A percentile compares a stretch with the other conserved stretches of the same genome.
These are phyloP conservation scores for Solanum bulbocastanum DNA, from an alignment of 257 asterid genomes.

Conservation along the genomic window DNA sequence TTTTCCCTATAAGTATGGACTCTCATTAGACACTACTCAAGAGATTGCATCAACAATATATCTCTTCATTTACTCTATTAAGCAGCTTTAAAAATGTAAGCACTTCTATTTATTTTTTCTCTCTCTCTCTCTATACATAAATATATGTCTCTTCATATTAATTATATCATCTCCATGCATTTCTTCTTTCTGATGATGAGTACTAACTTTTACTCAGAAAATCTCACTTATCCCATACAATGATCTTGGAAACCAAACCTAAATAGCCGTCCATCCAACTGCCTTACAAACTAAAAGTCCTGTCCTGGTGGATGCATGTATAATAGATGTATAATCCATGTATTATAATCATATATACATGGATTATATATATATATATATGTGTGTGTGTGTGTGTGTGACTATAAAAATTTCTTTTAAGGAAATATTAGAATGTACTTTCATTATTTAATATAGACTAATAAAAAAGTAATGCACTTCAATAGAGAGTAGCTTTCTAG, in stretches of 20 bases:
- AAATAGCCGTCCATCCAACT: not conserved
- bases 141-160: not conserved
- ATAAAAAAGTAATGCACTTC: not conserved
- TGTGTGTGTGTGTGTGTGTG: too few relatives aligned
- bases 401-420: too few relatives aligned
- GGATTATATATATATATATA: too few relatives aligned
- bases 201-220: not conserved
- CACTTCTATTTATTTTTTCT: fast-evolving
- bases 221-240: not conserved
- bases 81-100: not conserved
- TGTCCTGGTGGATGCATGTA: not conserved
- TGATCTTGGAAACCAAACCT: not conserved
- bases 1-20: not conserved
- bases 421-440: too few relatives aligned
- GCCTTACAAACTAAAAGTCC: not conserved
- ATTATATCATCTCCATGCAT: not conserved
- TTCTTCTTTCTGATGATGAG: not conserved
- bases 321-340: not conserved
- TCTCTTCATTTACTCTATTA: not conserved
- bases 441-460: not conserved
- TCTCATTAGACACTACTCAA: not conserved
- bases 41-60: not conserved
- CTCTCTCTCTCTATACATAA: not conserved
- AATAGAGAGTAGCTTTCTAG: too few relatives aligned
- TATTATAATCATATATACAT: too few relatives aligned